Evolutionary conservation across 2,329 filamentous ascomycete genomes (phyloP).

Genomic region (Sporothrix phasma): DNA sequence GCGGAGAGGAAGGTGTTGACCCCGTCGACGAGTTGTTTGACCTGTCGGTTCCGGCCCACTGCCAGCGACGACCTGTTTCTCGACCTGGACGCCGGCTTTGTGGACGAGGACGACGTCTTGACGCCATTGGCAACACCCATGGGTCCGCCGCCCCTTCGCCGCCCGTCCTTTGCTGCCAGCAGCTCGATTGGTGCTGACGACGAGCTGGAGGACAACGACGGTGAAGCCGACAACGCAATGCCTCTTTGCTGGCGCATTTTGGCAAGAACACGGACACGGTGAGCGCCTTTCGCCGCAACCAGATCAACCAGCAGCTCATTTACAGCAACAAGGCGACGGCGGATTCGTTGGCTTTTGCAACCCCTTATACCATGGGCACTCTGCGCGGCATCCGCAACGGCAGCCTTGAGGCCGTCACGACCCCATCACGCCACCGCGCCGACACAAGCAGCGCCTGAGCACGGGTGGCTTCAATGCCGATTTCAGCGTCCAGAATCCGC

Average conservation of each 20-base stretch:
- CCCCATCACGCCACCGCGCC: slow-evolving; percentile 58
- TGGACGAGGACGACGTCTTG: slow-evolving; percentile 36
- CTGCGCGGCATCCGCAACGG: slow-evolving; percentile 55
- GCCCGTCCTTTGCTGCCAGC: not conserved
- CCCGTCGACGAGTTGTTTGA: slow-evolving; percentile 8
- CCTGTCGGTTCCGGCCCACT: not conserved
- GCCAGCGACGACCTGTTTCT: slow-evolving; percentile 8
- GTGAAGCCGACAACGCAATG: slow-evolving; percentile 27
- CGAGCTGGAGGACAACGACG: slow-evolving; percentile 21
- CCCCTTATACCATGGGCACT: slow-evolving; percentile 49
- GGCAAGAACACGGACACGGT: slow-evolving; percentile 58
- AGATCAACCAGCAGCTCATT: slow-evolving; percentile 52
- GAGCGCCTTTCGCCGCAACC: slow-evolving; percentile 65
- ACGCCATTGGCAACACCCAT: slow-evolving; percentile 35
- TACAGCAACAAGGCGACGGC: slow-evolving; percentile 50
- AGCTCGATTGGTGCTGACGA: slow-evolving; percentile 25
- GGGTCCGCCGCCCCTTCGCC: not conserved
- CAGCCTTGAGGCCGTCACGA: slow-evolving; percentile 53
- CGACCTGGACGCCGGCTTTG: slow-evolving; percentile 31
- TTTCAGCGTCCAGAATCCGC: slow-evolving; percentile 37
- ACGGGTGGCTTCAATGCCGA: slow-evolving; percentile 22
- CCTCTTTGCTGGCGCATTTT: slow-evolving; percentile 54
- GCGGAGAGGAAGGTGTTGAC: not conserved
- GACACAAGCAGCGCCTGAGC: slow-evolving; percentile 41
- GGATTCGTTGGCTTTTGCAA: slow-evolving; percentile 53